Base-by-base conservation (phyloP, 257 asterid species). In the Petunia axillaris region DNA sequence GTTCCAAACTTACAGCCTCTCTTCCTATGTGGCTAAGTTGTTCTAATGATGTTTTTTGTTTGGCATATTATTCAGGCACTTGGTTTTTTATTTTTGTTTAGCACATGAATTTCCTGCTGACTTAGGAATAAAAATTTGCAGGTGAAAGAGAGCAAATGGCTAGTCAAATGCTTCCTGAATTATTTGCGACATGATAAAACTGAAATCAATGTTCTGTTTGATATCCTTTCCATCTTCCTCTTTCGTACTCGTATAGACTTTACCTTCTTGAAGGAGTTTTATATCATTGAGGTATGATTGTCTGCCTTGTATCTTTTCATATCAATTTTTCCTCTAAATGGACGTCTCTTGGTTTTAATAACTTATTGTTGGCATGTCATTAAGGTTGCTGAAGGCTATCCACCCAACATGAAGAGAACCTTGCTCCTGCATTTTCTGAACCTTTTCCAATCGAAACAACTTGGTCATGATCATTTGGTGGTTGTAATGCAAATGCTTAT, bases 61-160 rank as follows among this genome's bases (percentile, higher is more conserved):
- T 70, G 25, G 77, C 38, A 36, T 70, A 70, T 66, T 48, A 25
- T 46, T 48, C 25, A 46, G 59, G 77, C 54, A 2, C 25, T 46
- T 70, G 77, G n/a, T 44, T 68, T 68, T 68, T 43, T 53, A 46
- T 46, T 25, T 73, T 73, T 73, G 44, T 50, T 13, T 65, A 65
- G 48, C 62, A 36, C 59, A 36, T 50, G 78, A 73, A 36, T 73
- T 73, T 73, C 78, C 46, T 73, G 41, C 14, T 36, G 1, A 50
- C 41, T 77, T 78, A 78, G 62, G 66, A 80, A 40, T 76, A 81
- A 55, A 67, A 71, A 81, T 59, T 53, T 86, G 93, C 95, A 96
- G 99, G 97, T 96, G 77, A 96, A 93, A 87, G 99, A 96, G 90
- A 96, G 98, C 98, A 96, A 96, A 88, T 96, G 99, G 99, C 97